Evolutionary conservation across 495 filamentous ascomycete genomes (phyloP).

Genomic region (Penicillium verhagenii): DNA sequence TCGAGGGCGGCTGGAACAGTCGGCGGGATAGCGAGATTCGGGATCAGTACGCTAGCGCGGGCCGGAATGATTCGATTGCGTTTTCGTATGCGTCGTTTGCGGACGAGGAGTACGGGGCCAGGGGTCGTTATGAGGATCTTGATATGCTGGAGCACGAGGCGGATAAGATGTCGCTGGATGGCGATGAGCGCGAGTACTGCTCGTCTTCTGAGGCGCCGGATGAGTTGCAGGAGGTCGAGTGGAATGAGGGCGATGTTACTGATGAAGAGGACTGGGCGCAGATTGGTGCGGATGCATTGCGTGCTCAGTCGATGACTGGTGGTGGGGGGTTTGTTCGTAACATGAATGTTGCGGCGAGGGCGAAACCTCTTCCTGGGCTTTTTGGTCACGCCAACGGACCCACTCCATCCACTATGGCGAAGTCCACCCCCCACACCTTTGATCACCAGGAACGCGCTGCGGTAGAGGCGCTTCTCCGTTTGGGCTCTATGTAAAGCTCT

Average conservation of each 20-base stretch:
- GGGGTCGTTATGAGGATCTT: slow-evolving; percentile 41
- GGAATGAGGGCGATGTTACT: slow-evolving; percentile 78
- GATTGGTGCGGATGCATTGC: slow-evolving; percentile 81
- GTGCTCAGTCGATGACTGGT: slow-evolving; percentile 62
- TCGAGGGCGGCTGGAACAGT: slow-evolving; percentile 51
- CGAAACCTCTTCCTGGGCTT: slow-evolving; percentile 44
- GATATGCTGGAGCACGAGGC: slow-evolving; percentile 81
- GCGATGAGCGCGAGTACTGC: slow-evolving; percentile 61
- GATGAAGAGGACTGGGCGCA: slow-evolving; percentile 97
- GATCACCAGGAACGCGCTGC: slow-evolving; percentile 70
- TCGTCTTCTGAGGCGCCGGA: slow-evolving; percentile 74
- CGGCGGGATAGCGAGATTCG: slow-evolving; percentile 38
- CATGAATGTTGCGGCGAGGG: slow-evolving; percentile 22
- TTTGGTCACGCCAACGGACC: slow-evolving; percentile 30
- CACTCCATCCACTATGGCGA: slow-evolving; percentile 36
- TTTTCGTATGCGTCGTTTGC: slow-evolving; percentile 73
- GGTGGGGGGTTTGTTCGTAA: slow-evolving; percentile 34
- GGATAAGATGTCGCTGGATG: slow-evolving; percentile 95
- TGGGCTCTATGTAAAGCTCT: slow-evolving; percentile 79
- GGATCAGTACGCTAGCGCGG: slow-evolving; percentile 57
- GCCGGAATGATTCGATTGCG: slow-evolving; percentile 61
- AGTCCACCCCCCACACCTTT: slow-evolving; percentile 38
- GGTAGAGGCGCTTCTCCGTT: slow-evolving; percentile 76
- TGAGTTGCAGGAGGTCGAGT: slow-evolving; percentile 60
- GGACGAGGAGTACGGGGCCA: slow-evolving; percentile 46